Base-by-base conservation (phyloP, 192 early-diverging fungal genomes). In the Fimicolochytrium jonesii region DNA sequence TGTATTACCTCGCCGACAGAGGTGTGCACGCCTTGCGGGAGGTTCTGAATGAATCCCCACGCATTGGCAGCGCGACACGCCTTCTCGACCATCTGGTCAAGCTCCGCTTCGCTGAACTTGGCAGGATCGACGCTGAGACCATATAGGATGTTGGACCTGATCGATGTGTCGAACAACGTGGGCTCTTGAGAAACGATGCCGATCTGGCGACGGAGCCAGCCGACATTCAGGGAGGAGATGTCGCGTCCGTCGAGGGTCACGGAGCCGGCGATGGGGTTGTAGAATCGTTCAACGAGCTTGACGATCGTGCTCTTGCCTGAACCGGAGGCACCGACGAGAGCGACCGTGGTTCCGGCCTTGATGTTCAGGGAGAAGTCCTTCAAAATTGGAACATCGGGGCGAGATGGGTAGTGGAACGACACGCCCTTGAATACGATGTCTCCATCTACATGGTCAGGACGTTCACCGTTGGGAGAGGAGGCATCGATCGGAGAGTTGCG, bases 151-250 rank as follows among this genome's bases (percentile, higher is more conserved):
- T 97, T 97, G 18, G 94, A 91, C 30, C 76, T 77, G 59, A 97
- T 89, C 18, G 84, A 79, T 67, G 88, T 73, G 72, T 92, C 90
- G 59, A 97, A 93, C 32, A 95, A 62, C n/a, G 90, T 80, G 5
- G 92, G 94, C 74, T 95, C 94, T 66, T 97, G 92, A 23, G 87
- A 85, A 5, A 97, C 94, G 17, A 97, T 68, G 9, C 90, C 88
- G 76, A 92, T 74, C 56, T 84, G 80, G 18, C 61, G 41, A 49
- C 94, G 85, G 26, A 55, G 26, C 18, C 36, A 34, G 32, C 33
- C 18, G 18, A 70, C 74, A 57, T 95, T 89, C 57, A 85, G 76
- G 37, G 88, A 82, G 57, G 84, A 82, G 50, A 93, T 61, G 30
- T 91, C 73, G 15, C 78, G 66, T 36, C 91, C 95, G 77, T 98